Base-by-base conservation (phyloP, 2,329 filamentous ascomycete genomes). In the Penicillium brevicompactum region DNA sequence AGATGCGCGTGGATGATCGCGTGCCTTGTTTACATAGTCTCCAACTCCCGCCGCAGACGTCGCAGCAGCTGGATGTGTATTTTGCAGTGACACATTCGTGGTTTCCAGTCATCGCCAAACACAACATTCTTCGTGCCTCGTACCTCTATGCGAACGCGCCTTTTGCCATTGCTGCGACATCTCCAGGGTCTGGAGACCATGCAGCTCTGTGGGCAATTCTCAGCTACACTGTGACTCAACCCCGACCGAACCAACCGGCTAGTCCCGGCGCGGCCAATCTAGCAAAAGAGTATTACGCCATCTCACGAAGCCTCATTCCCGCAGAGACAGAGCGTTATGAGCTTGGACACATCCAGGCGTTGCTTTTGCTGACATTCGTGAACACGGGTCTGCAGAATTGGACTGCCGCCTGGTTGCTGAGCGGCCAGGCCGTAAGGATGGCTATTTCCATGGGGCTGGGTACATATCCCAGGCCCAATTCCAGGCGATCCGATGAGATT, bases 81-180 rank as follows among this genome's bases (percentile, higher is more conserved):
- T 85, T 85, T 58, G 78, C 82, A 0, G 79, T 80, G 52, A 84
- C 81, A 0, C 82, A 86, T 60, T 78, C 78, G 24, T 86, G 84
- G 83, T 77, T 86, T 30, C 84, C 84, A 0, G 78, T 86, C n/a
- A 75, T 81, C 24, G 80, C 83, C 46, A 84, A 83, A 64, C 80
- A 84, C 58, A 79, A 81, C 53, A 76, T 84, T 8, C 70, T 85
- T 14, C 81, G 81, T 53, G 74, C 79, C 3, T 82, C 80, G n/a
- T 85, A 85, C 63, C 75, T 79, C 6, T 84, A 83, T 63, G 78
- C 79, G 44, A 72, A 75, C 8, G 63, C 75, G 9, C 76, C 78
- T 7, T 49, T 74, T 18, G 64, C 64, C 37, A 42, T 73, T n/a
- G 55, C 58, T 5, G 67, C 66, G 2, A 56, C 62, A 5, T 64